Percentiles rank a stretch among this genome's conserved stretches.
Evolutionary conservation across 2,329 filamentous ascomycete genomes (phyloP).

Genomic region (Paramyrothecium sp.): DNA sequence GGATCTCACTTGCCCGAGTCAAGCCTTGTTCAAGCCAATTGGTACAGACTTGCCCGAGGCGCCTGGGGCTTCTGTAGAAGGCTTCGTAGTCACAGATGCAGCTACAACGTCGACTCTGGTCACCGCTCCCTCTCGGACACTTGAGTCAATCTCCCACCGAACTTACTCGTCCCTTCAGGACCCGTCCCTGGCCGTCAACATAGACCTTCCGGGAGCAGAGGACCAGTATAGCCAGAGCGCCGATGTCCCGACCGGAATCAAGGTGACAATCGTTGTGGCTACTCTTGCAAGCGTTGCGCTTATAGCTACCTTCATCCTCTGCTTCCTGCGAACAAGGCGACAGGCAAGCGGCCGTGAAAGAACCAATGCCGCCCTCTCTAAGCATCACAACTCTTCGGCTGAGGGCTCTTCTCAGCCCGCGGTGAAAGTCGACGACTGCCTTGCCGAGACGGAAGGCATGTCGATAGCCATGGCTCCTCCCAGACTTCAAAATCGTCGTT

Average conservation of each 20-base stretch:
- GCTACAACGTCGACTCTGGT: background rate
- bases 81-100: background rate
- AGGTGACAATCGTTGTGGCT: slow-evolving; percentile 43
- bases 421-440: background rate
- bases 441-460: background rate
- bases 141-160: background rate
- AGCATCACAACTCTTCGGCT: slow-evolving; percentile 14
- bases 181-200: slow-evolving; percentile 13
- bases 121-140: background rate
- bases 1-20: background rate
- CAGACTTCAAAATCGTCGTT: background rate
- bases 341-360: slow-evolving; percentile 5
- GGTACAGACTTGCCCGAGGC: background rate
- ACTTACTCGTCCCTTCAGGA: slow-evolving; percentile 11
- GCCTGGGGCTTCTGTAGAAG: background rate
- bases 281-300: slow-evolving; percentile 35
- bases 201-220: slow-evolving; percentile 8
- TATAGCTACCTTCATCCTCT: slow-evolving; percentile 33
- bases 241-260: slow-evolving; percentile 36
- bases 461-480: background rate
- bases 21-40: background rate
- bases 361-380: slow-evolving; percentile 10
- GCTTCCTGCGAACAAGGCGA: slow-evolving; percentile 27
- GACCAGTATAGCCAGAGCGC: background rate
- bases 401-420: no score